phyloP scores from a whole-genome alignment of 768 basidiomycete species.

The Leccinum uliginosum region DNA sequence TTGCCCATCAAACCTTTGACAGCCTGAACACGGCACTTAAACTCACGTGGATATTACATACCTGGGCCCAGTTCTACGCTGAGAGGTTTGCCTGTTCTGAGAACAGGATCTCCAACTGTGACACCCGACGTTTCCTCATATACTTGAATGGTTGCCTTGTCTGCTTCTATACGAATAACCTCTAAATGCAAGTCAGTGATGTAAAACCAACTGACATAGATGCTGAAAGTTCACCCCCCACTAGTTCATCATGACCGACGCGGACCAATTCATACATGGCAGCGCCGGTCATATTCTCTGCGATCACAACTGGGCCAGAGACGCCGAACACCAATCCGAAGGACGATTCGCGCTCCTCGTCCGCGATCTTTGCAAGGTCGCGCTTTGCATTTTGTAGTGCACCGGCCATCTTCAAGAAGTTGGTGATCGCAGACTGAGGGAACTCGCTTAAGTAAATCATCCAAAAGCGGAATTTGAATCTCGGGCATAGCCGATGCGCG shows the following conservation, averaged over 20 bases:
- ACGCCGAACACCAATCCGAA: slow-evolving; percentile 92
- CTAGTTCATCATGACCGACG: slow-evolving; percentile 97
- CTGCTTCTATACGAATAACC: slow-evolving; percentile 98
- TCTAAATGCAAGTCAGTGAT: slow-evolving; percentile 47
- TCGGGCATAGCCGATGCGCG: slow-evolving; percentile 27
- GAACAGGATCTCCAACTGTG: slow-evolving; percentile 96
- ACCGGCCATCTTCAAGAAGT: slow-evolving; percentile 67
- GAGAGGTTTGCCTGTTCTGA: slow-evolving; percentile 96
- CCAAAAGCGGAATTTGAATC: slow-evolving; percentile 30
- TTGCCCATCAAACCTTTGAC: slow-evolving; percentile 92
- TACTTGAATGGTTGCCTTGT: slow-evolving; percentile 98
- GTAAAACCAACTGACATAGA: background rate
- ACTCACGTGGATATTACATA: slow-evolving; percentile 31
- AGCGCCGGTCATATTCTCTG: slow-evolving; percentile 89
- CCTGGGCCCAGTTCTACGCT: slow-evolving; percentile 98
- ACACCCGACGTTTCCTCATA: slow-evolving; percentile 99
- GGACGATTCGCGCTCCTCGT: slow-evolving; percentile 85
- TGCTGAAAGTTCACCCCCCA: slow-evolving; percentile 65
- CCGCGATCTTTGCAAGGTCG: slow-evolving; percentile 80
- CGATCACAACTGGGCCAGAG: slow-evolving; percentile 97
- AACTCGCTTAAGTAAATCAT: background rate
- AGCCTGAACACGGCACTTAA: background rate
- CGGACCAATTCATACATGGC: slow-evolving; percentile 99
- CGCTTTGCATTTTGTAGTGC: slow-evolving; percentile 88
- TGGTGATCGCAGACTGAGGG: slow-evolving; percentile 2